Evolutionary conservation across 2,329 filamentous ascomycete genomes (phyloP).

Genomic region (Beauveria sp.): DNA sequence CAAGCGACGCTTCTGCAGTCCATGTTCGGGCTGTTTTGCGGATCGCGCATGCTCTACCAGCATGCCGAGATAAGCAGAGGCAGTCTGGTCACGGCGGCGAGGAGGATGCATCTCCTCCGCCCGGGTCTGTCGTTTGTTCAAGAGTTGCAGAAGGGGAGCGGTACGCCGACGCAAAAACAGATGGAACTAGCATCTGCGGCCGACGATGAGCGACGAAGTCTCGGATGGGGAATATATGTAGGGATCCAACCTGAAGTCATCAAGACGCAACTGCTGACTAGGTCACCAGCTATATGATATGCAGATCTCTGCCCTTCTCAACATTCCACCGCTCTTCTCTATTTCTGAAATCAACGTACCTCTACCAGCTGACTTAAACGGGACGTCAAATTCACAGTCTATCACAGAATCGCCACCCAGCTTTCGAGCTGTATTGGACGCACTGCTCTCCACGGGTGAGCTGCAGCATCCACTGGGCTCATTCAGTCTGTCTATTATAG

Average conservation of each 20-base stretch:
- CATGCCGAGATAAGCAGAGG: conserved; percentile 9
- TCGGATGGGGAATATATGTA: conserved; percentile 9
- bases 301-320: conserved; percentile 7
- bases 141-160: background rate
- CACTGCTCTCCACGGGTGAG: background rate
- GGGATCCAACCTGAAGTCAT: background rate
- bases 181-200: background rate
- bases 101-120: conserved; percentile 9
- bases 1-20: conserved; percentile 6
- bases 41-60: conserved; percentile 8
- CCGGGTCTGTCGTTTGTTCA: conserved; percentile 7
- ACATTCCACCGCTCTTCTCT: conserved; percentile 4
- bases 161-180: background rate
- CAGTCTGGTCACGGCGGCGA: conserved; percentile 2
- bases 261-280: background rate
- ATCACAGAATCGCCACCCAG: background rate
- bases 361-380: background rate
- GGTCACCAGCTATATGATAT: conserved; percentile 4
- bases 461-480: background rate
- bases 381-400: background rate
- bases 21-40: conserved; percentile 9
- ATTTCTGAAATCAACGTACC: conserved; percentile 4
- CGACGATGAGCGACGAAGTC: conserved; percentile 2
- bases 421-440: background rate
- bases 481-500: conserved; percentile 4